Percentiles rank a stretch among this genome's conserved stretches.
Evolutionary conservation across 1,139 yeast genomes (phyloP).

Genomic region (Meyerozyma guilliermondii): DNA sequence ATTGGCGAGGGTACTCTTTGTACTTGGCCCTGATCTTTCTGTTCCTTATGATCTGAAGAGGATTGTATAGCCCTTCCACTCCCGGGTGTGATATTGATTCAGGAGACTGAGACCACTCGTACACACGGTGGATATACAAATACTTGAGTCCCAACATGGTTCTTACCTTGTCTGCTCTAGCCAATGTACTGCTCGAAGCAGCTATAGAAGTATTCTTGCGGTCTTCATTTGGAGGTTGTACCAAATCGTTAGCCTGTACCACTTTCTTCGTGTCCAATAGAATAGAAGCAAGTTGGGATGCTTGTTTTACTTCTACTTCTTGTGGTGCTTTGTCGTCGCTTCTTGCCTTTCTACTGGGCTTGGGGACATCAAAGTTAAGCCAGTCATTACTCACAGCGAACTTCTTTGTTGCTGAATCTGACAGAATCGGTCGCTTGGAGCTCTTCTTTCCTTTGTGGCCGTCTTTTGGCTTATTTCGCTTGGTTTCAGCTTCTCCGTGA

Average conservation of each 20-base stretch:
- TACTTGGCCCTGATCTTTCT: conserved; percentile 49
- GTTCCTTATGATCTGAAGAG: conserved; percentile 73
- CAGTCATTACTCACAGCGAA: conserved; percentile 4
- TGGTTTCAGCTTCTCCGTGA: not conserved
- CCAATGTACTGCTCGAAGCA: conserved; percentile 34
- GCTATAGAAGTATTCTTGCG: conserved; percentile 8
- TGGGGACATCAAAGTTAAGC: conserved; percentile 6
- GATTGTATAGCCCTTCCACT: conserved; percentile 72
- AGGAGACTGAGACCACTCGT: conserved; percentile 13
- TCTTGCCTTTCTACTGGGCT: not conserved
- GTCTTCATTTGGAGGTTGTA: conserved; percentile 6
- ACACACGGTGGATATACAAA: conserved; percentile 37
- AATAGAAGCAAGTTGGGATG: conserved; percentile 38
- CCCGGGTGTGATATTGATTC: conserved; percentile 28
- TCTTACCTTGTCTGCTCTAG: conserved; percentile 51
- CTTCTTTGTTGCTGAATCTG: not conserved
- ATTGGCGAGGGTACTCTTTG: conserved; percentile 33
- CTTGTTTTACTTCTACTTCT: conserved; percentile 24
- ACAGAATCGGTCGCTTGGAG: not conserved
- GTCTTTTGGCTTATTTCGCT: not conserved
- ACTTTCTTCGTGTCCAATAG: conserved; percentile 40
- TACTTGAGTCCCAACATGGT: conserved; percentile 49
- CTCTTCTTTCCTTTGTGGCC: not conserved
- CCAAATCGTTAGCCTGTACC: conserved; percentile 29
- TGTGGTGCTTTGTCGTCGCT: not conserved